Percentiles rank a stretch among this genome's conserved stretches.
phyloP scores from a whole-genome alignment of 1,139 yeast genomes.

The Blastobotrys capitulatus region DNA sequence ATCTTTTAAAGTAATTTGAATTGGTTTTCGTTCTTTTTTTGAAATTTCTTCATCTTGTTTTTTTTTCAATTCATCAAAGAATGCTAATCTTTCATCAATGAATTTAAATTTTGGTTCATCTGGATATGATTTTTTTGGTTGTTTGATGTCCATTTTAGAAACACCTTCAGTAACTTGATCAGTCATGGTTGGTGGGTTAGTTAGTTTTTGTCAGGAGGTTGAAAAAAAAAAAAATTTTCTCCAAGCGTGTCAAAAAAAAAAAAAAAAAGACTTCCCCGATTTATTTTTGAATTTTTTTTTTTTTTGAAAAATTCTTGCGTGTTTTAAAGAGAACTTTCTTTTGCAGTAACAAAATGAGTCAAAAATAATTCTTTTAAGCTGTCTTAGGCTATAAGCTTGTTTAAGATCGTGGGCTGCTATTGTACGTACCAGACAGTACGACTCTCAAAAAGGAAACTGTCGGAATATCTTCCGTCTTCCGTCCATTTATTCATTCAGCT shows the following conservation, averaged over 20 bases:
- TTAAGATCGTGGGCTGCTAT: no score
- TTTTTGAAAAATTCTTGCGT: not conserved
- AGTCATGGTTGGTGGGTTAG: slow-evolving; percentile 28
- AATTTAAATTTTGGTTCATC: slow-evolving; percentile 71
- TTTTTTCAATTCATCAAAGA: slow-evolving; percentile 77
- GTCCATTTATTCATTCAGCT: no score
- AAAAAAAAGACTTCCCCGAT: no score
- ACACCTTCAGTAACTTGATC: slow-evolving; percentile 42
- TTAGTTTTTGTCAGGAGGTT: slow-evolving; percentile 4
- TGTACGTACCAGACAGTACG: no score
- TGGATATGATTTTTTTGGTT: slow-evolving; percentile 20
- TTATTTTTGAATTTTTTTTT: not conserved
- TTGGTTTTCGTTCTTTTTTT: slow-evolving; percentile 52
- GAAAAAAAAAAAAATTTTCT: not conserved
- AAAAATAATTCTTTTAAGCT: no score
- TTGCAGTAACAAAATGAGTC: no score
- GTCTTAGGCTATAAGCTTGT: no score
- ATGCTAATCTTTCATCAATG: slow-evolving; percentile 67
- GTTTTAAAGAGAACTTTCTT: no score
- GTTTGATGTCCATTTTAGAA: slow-evolving; percentile 40
- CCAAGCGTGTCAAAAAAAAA: not conserved
- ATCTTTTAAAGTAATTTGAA: slow-evolving; percentile 79
- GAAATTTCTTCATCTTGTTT: slow-evolving; percentile 71
- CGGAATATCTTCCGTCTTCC: no score
- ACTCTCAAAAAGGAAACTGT: no score